Evolutionary conservation across 495 filamentous ascomycete genomes (phyloP).

Genomic region (Neurospora sp.): DNA sequence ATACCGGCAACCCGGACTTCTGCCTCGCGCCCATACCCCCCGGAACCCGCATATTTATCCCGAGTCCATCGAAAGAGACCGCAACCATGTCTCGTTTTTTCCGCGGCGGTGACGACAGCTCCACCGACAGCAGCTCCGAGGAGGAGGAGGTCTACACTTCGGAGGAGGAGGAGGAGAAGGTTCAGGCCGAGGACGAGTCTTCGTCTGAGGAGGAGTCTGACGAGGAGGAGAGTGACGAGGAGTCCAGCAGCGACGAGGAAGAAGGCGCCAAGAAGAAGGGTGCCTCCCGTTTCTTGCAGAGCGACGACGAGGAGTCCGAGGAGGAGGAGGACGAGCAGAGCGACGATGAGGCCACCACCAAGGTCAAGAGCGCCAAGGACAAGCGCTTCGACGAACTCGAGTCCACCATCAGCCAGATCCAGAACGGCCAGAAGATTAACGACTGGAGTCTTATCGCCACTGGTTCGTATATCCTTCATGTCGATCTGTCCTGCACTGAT

Average conservation of each 20-base stretch:
- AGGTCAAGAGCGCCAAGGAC: conserved; percentile 93
- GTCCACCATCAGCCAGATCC: conserved; percentile 74
- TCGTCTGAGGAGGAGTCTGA: conserved; percentile 33
- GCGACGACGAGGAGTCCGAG: conserved; percentile 53
- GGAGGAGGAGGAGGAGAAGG: conserved; percentile 52
- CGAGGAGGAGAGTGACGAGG: conserved; percentile 49
- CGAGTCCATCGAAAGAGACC: not conserved
- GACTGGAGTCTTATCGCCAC: conserved; percentile 91
- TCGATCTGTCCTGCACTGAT: not conserved
- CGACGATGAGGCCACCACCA: conserved; percentile 71
- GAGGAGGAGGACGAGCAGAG: conserved; percentile 46
- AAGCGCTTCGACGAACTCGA: conserved; percentile 93
- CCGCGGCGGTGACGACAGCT: conserved; percentile 84
- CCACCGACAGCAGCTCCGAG: conserved; percentile 69
- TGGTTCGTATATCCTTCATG: conserved; percentile 43
- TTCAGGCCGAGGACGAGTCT: conserved; percentile 32
- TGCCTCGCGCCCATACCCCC: conserved; percentile 1
- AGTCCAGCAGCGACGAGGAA: conserved; percentile 53
- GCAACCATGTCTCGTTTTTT: conserved; percentile 90
- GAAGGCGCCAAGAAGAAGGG: conserved; percentile 53
- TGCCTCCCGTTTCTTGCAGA: conserved; percentile 70
- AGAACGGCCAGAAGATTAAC: conserved; percentile 93
- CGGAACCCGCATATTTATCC: not conserved
- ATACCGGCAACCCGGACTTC: conserved; percentile 1
- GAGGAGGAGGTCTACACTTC: conserved; percentile 85